Evolutionary conservation across 805 yeast species (phyloP).

Genomic region (Wickerhamiella azyma): DNA sequence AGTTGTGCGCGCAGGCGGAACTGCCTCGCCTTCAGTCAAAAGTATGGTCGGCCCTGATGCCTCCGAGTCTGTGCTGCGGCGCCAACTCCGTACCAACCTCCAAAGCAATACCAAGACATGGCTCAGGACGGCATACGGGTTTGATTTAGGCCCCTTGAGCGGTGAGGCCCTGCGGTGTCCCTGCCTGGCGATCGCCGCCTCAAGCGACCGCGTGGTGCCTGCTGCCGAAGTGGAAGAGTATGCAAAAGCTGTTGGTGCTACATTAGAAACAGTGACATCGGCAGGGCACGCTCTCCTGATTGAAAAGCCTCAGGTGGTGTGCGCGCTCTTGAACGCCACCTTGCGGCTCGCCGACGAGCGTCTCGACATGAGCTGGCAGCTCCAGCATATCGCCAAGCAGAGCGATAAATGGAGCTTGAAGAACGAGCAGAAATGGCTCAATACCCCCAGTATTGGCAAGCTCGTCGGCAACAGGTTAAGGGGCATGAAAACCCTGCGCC

Average conservation of each 20-base stretch:
- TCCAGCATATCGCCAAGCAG: constrained; percentile 35
- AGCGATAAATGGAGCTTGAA: constrained; percentile 70
- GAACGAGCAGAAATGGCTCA: constrained; percentile 60
- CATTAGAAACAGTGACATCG: constrained; percentile 21
- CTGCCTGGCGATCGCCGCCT: constrained; percentile 46
- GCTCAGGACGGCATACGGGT: constrained; percentile 40
- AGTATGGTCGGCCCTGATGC: constrained; percentile 34
- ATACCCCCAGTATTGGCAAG: constrained; percentile 34
- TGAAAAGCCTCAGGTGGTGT: constrained; percentile 48
- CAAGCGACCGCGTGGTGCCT: constrained; percentile 44
- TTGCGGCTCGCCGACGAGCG: constrained; percentile 37
- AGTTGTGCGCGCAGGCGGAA: constrained; percentile 50
- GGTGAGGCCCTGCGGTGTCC: constrained; percentile 30
- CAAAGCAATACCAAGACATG: constrained; percentile 44
- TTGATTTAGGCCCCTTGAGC: constrained; percentile 32
- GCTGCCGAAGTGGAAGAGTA: constrained; percentile 26
- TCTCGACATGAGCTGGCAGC: constrained; percentile 58
- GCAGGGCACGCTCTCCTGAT: constrained; percentile 57
- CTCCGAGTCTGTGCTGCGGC: constrained; percentile 31
- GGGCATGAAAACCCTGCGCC: constrained; percentile 65
- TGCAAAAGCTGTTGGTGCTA: constrained; percentile 11
- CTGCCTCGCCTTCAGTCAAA: constrained; percentile 44
- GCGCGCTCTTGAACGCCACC: constrained; percentile 39
- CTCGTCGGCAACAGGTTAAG: constrained; percentile 31
- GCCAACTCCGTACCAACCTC: constrained; percentile 60